Evolutionary conservation across 2,329 filamentous ascomycete genomes (phyloP).

Genomic region (Sporothrix curviconia): DNA sequence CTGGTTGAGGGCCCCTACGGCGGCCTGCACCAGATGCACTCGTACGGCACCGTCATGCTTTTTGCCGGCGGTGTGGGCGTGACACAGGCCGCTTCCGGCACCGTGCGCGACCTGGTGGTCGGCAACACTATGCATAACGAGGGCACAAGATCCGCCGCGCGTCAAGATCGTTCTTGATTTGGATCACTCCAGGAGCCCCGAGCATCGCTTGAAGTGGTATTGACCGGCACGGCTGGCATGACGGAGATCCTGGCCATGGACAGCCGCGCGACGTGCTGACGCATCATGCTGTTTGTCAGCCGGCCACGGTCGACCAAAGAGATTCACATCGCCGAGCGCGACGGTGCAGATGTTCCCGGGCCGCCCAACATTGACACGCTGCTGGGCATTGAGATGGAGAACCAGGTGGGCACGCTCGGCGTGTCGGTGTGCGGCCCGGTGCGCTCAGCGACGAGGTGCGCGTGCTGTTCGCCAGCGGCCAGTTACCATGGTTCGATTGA

Average conservation of each 20-base stretch:
- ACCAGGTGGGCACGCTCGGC: constrained; percentile 66
- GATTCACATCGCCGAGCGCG: constrained; percentile 68
- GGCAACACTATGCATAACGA: constrained; percentile 63
- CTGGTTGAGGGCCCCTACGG: constrained; percentile 74
- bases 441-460: constrained; percentile 69
- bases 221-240: constrained; percentile 77
- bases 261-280: constrained; percentile 63
- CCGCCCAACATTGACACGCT: constrained; percentile 65
- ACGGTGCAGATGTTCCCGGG: constrained; percentile 83
- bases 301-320: constrained; percentile 70
- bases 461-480: constrained; percentile 58
- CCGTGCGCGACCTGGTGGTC: constrained; percentile 62
- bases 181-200: constrained; percentile 73
- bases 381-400: constrained; percentile 65
- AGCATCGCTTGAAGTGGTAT: constrained; percentile 83
- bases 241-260: constrained; percentile 72
- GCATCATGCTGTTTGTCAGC: constrained; percentile 73
- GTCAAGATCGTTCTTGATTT: constrained; percentile 68
- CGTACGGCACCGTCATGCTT: constrained; percentile 71
- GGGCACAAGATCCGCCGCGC: constrained; percentile 62
- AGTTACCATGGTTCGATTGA: constrained; percentile 61
- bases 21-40: constrained; percentile 62
- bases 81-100: constrained; percentile 72
- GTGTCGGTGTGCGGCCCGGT: constrained; percentile 69
- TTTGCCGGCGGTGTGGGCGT: constrained; percentile 78